Evolutionary conservation across 2,329 filamentous ascomycete species (phyloP).

Genomic region (Hymenoscyphus fructigenus): DNA sequence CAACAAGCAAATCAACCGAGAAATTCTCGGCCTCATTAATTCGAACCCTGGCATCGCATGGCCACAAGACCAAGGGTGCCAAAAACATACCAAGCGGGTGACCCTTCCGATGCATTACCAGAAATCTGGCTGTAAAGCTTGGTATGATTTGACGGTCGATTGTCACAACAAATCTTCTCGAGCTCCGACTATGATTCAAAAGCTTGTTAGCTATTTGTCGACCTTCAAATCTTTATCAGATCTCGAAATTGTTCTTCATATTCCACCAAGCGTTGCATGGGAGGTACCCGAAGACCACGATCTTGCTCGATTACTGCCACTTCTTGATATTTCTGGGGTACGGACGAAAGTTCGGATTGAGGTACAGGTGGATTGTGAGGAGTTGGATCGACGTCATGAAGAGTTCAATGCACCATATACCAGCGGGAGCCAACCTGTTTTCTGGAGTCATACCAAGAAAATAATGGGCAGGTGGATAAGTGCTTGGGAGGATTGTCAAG

Average conservation of each 20-base stretch:
- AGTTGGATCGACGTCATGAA: background rate
- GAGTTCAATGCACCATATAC: background rate
- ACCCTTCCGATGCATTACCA: background rate
- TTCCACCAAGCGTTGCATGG: background rate
- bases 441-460: background rate
- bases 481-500: background rate
- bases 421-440: background rate
- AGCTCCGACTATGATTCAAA: background rate
- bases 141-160: constrained; percentile 4
- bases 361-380: background rate
- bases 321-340: background rate
- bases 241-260: background rate
- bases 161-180: background rate
- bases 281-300: background rate
- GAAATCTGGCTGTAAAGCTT: background rate
- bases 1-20: constrained; percentile 4
- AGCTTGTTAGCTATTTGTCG: background rate
- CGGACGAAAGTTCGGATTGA: constrained; percentile 4
- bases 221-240: background rate
- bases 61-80: background rate
- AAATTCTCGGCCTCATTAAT: constrained; percentile 2
- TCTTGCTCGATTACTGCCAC: background rate
- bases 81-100: background rate
- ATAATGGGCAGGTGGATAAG: background rate
- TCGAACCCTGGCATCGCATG: background rate